Conservation (phyloP, 495 filamentous ascomycete species). For the Massariosphaeria phaeospora region DNA sequence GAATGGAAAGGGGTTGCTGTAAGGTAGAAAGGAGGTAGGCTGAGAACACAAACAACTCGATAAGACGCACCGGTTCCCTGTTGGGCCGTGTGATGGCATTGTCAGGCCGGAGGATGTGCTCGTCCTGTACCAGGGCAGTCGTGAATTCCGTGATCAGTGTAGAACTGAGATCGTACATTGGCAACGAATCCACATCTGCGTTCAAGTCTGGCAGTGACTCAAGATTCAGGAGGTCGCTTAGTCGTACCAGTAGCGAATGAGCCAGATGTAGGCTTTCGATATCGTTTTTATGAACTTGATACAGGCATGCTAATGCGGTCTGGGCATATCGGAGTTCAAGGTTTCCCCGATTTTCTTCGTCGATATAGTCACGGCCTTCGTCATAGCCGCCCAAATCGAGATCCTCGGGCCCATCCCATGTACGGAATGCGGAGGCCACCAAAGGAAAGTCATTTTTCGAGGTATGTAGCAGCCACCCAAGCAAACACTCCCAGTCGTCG, state of each 20-base stretch:
- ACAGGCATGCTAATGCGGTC: conserved; percentile 66
- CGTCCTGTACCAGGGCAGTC: conserved; percentile 48
- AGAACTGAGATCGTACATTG: conserved; percentile 28
- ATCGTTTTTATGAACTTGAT: conserved; percentile 59
- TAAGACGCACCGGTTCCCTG: conserved; percentile 53
- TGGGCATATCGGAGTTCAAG: conserved; percentile 64
- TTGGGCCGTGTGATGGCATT: conserved; percentile 67
- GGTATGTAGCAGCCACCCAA: conserved; percentile 72
- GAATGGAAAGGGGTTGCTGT: conserved; percentile 56
- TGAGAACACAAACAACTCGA: conserved; percentile 65
- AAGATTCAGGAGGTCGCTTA: conserved; percentile 57
- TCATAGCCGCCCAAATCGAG: conserved; percentile 71
- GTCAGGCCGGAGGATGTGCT: conserved; percentile 53
- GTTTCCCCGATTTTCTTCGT: conserved; percentile 50
- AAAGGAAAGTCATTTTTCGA: conserved; percentile 46
- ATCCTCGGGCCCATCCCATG: conserved; percentile 79
- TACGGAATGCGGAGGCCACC: conserved; percentile 57
- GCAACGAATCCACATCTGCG: conserved; percentile 32
- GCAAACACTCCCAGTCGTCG: conserved; percentile 70
- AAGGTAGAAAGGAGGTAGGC: conserved; percentile 58
- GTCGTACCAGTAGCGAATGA: conserved; percentile 56
- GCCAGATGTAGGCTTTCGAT: conserved; percentile 56
- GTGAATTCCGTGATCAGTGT: conserved; percentile 44
- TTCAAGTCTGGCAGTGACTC: conserved; percentile 47
- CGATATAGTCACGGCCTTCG: conserved; percentile 44